Conservation (phyloP, 1,284 basidiomycete genomes). For the Cutaneotrichosporon sp. region DNA sequence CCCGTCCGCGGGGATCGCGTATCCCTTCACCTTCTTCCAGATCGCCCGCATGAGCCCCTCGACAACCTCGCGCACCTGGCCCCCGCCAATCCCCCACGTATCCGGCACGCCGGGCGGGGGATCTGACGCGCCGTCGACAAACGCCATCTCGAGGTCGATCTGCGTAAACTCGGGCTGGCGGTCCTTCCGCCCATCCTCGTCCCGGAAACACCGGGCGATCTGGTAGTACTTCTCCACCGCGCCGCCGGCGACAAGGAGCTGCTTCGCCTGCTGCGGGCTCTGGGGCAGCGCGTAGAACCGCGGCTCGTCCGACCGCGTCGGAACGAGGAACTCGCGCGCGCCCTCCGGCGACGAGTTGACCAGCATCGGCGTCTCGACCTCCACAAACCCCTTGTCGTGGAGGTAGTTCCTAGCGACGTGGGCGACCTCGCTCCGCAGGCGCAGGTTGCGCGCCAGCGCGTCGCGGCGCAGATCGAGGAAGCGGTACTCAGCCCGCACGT, state of each 20-base stretch:
- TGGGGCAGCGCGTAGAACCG: conserved; percentile 87
- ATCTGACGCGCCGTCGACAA: conserved; percentile 62
- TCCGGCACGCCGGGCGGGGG: conserved; percentile 45
- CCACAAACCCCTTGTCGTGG: conserved; percentile 71
- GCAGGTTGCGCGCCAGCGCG: conserved; percentile 68
- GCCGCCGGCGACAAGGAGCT: conserved; percentile 87
- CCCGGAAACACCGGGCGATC: conserved; percentile 87
- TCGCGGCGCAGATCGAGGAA: conserved; percentile 81
- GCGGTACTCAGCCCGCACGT: conserved; percentile 74
- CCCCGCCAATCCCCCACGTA: conserved; percentile 77
- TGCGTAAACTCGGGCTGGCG: conserved; percentile 96
- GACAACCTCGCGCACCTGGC: conserved; percentile 67
- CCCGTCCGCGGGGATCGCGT: conserved; percentile 54
- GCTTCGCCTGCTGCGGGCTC: conserved; percentile 94
- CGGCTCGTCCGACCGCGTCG: conserved; percentile 60
- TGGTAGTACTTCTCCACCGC: conserved; percentile 85
- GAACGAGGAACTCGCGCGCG: conserved; percentile 89
- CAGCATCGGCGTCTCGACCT: conserved; percentile 91
- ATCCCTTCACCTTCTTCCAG: conserved; percentile 62
- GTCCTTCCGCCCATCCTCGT: conserved; percentile 90
- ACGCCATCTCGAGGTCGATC: conserved; percentile 94
- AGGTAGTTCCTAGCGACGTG: conserved; percentile 69
- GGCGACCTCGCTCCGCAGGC: conserved; percentile 71
- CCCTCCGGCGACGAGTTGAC: conserved; percentile 91
- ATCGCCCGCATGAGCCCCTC: conserved; percentile 67